These are phyloP conservation scores for Geoglossum cookeanum DNA, from an alignment of 2,329 filamentous ascomycete species.

Conservation along the genomic window DNA sequence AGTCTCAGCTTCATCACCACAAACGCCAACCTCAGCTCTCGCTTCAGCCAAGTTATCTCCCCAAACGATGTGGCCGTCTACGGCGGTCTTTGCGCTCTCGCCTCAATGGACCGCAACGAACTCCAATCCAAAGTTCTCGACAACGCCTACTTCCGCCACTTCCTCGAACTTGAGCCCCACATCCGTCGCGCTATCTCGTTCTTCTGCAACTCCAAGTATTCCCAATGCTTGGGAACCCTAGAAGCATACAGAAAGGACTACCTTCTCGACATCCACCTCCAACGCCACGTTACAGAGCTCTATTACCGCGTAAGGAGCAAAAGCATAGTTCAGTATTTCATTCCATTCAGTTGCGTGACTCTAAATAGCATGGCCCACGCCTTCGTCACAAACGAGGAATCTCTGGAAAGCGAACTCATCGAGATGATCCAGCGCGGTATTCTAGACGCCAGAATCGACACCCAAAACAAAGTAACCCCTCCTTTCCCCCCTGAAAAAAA, in stretches of 20 bases:
- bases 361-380: slow-evolving; percentile 58
- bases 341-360: slow-evolving; percentile 76
- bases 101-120: slow-evolving; percentile 65
- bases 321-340: slow-evolving; percentile 82
- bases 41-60: slow-evolving; percentile 53
- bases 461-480: slow-evolving; percentile 48
- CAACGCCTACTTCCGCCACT: slow-evolving; percentile 61
- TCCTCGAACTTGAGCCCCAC: slow-evolving; percentile 83
- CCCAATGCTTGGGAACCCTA: slow-evolving; percentile 62
- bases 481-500: not conserved
- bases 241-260: slow-evolving; percentile 71
- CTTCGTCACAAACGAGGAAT: slow-evolving; percentile 45
- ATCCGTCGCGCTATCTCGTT: slow-evolving; percentile 77
- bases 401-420: slow-evolving; percentile 57
- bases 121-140: slow-evolving; percentile 62
- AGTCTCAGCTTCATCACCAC: slow-evolving; percentile 51
- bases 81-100: slow-evolving; percentile 73
- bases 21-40: slow-evolving; percentile 32
- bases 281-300: slow-evolving; percentile 49
- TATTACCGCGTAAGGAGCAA: slow-evolving; percentile 67
- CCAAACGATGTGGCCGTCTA: slow-evolving; percentile 85
- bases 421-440: slow-evolving; percentile 54
- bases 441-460: slow-evolving; percentile 65
- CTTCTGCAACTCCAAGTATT: slow-evolving; percentile 83
- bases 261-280: slow-evolving; percentile 73